These are phyloP conservation scores for Gossypium ekmanianum DNA, from an alignment of 345 rosid species.

Conservation along the genomic window DNA sequence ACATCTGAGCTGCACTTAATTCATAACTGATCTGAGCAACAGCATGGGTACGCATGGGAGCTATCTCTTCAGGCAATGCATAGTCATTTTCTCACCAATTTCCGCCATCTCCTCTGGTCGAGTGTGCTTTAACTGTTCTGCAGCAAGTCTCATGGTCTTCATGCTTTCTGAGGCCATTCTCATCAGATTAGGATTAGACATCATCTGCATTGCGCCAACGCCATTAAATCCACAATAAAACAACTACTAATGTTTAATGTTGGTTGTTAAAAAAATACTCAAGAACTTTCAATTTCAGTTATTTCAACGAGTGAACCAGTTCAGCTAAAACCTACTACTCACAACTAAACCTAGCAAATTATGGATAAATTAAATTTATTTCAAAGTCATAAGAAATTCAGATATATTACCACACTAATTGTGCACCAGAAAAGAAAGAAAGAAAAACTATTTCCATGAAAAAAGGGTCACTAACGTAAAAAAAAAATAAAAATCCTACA, in stretches of 20 bases:
- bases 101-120: constrained; percentile 84
- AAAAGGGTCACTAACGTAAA: too few species aligned
- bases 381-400: not conserved
- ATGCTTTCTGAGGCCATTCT: constrained; percentile 91
- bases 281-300: not conserved
- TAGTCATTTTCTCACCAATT: constrained; percentile 83
- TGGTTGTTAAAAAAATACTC: too few species aligned
- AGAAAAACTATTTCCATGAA: too few species aligned
- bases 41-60: constrained; percentile 64
- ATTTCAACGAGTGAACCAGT: not conserved
- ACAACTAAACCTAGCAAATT: not conserved
- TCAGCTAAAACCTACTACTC: not conserved
- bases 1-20: constrained; percentile 72
- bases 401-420: not conserved
- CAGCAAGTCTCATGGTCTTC: constrained; percentile 87
- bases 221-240: constrained; percentile 13
- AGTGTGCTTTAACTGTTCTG: constrained; percentile 77
- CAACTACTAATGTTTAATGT: not conserved
- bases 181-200: constrained; percentile 94
- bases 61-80: constrained; percentile 84
- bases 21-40: constrained; percentile 74
- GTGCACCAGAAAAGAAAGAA: not conserved
- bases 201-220: constrained; percentile 47
- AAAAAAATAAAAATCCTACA: too few species aligned
- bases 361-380: not conserved